phyloP scores from a whole-genome alignment of 83 land plant species.

The Isoetes engelmannii region DNA sequence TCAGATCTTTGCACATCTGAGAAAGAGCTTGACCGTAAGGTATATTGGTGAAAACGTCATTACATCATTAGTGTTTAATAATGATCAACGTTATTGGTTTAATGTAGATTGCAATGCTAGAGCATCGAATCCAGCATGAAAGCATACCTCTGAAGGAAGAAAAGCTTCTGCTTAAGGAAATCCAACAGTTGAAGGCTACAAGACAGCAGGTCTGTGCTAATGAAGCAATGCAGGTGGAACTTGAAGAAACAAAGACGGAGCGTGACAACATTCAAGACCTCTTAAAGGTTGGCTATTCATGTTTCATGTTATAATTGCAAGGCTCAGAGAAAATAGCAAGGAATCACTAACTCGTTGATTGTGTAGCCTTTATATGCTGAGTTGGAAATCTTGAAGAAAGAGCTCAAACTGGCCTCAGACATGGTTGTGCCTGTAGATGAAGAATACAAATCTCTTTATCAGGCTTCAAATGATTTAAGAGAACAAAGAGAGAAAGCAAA shows the following conservation, averaged over 20 bases:
- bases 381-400: constrained; percentile 34
- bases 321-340: background rate
- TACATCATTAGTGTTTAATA: background rate
- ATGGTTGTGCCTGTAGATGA: constrained; percentile 26
- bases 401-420: constrained; percentile 28
- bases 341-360: background rate
- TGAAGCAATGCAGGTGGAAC: constrained; percentile 37
- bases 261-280: constrained; percentile 47
- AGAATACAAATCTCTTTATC: constrained; percentile 25
- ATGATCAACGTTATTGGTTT: constrained; percentile 2
- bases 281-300: constrained; percentile 38
- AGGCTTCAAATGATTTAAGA: constrained; percentile 21
- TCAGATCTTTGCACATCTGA: constrained; percentile 46
- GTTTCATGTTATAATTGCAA: background rate
- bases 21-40: constrained; percentile 57
- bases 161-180: constrained; percentile 64
- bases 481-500: constrained; percentile 37
- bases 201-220: constrained; percentile 49
- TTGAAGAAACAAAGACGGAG: constrained; percentile 46
- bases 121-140: constrained; percentile 64
- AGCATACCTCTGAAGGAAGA: constrained; percentile 72
- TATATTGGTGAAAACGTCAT: constrained; percentile 8
- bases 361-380: constrained; percentile 46
- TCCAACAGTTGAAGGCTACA: constrained; percentile 48
- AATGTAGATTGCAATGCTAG: constrained; percentile 36